phyloP scores from a whole-genome alignment of 1,284 basidiomycete genomes.

The Apiotrichum veenhuisii region DNA sequence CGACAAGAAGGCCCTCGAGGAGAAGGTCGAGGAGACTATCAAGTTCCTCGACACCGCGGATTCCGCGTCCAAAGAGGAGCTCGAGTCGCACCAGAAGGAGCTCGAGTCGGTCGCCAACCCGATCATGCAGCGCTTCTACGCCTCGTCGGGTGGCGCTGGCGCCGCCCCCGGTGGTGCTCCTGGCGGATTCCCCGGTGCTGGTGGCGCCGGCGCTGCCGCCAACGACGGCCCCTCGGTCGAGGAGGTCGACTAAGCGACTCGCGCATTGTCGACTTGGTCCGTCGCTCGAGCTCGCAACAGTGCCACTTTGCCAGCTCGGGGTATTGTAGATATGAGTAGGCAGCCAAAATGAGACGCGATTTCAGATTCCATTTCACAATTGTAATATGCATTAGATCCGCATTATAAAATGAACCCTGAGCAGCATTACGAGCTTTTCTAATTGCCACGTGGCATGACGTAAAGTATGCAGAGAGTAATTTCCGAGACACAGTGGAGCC shows the following conservation, averaged over 20 bases:
- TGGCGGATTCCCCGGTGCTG: conserved; percentile 49
- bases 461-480: no score
- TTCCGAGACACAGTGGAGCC: no score
- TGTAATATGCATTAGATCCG: background rate
- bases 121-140: conserved; percentile 56
- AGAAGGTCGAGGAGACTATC: conserved; percentile 80
- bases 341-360: no score
- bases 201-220: conserved; percentile 45
- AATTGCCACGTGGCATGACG: no score
- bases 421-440: no score
- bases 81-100: conserved; percentile 91
- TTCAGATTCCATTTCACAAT: background rate
- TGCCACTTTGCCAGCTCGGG: background rate
- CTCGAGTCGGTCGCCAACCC: conserved; percentile 62
- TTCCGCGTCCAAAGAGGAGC: conserved; percentile 85
- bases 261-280: background rate
- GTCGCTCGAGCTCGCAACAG: no score
- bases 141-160: conserved; percentile 74
- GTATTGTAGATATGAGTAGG: background rate
- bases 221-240: conserved; percentile 56
- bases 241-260: conserved; percentile 55
- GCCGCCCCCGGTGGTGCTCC: conserved; percentile 53
- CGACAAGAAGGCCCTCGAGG: conserved; percentile 84
- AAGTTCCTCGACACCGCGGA: conserved; percentile 92
- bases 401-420: no score